Base-by-base conservation (phyloP, 768 basidiomycete species). In the Kwoniella dendrophila region DNA sequence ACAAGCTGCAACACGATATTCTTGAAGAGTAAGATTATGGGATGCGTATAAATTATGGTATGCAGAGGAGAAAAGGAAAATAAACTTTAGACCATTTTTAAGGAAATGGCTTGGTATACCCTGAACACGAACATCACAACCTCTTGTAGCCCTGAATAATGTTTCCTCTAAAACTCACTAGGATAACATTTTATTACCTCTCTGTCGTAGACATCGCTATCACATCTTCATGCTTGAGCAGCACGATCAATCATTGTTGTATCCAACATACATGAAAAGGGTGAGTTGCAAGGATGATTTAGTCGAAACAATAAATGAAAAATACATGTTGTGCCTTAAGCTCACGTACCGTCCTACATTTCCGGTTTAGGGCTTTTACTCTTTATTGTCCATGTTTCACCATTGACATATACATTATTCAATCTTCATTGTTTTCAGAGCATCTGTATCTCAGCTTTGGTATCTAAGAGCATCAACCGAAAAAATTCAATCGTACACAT, bases 321-420 rank as follows among this genome's bases (percentile, higher is more conserved):
- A n/a, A n/a, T n/a, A n/a, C n/a, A n/a, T n/a, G 7, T n/a, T 20
- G 41, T 43, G 41, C 41, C 41, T 43, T 43, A 20, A 20, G n/a
- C 7, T n/a, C n/a, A n/a, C n/a, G n/a, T n/a, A n/a, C n/a, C n/a
- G 43, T 24, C 43, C 24, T 44, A 24, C n/a, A 20, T 44, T 44
- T 44, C 43, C 30, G 49, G 29, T 51, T 51, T 51, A 34, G 49
- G 49, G 20, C 16, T 30, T 51, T 51, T 51, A 14, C 10, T 22
- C 47, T 12, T 24, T 51, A 51, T 51, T 51, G 49, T 51, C 22
- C 49, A 33, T 51, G 49, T 51, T 51, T 51, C 49, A 51, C n/a
- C 45, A n/a, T n/a, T n/a, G n/a, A n/a, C n/a, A n/a, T n/a, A n/a
- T n/a, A n/a, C n/a, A n/a, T n/a, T n/a, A n/a, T 43, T 20, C 41